Base-by-base conservation (phyloP, 768 basidiomycete species). In the Hypholoma fasciculare region DNA sequence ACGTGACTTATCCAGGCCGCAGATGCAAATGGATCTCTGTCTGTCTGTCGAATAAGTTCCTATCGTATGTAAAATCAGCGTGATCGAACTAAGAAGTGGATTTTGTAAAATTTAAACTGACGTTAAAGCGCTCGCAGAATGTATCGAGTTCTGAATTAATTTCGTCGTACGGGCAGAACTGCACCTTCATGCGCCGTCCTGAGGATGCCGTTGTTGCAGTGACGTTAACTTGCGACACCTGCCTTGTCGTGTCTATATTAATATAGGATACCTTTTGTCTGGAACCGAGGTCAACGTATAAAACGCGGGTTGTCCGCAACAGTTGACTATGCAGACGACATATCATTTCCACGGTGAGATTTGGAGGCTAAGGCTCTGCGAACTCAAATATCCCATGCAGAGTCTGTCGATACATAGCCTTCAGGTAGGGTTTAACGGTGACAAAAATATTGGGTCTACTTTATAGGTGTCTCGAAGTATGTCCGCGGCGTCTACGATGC, bases 1-100 rank as follows among this genome's bases (percentile, higher is more conserved):
- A 60, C 49, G 39, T 62, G 59, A 20, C 54, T 62, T 27, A 62
- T 65, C 64, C 64, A 65, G 16, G 64, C 61, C 17, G 64, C 64
- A 57, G 54, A 26, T 30, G 64, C 64, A 20, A 65, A 65, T 11
- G 63, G 58, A 40, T 64, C 63, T 27, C 51, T 56, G 17, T 54
- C 47, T 6, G 47, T 16, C 14, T 57, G 38, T 49, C 40, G 38
- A 47, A 64, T 17, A 23, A 64, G 57, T 27, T 54, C 58, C 63
- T 64, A 37, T n/a, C 8, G 52, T 7, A 34, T 4, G n/a, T 13
- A 43, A 14, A 7, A 3, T 17, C 40, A 39, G 16, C 13, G 17
- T 42, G 3, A 6, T 61, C 19, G 58, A 52, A 49, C 36, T 11
- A 23, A 42, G 48, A 36, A 30, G 17, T 20, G 13, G 26, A 19